A percentile compares a stretch with the other conserved stretches of the same genome.
Conservation (phyloP, 73 alveolate species). For the Paramecium bursaria region DNA sequence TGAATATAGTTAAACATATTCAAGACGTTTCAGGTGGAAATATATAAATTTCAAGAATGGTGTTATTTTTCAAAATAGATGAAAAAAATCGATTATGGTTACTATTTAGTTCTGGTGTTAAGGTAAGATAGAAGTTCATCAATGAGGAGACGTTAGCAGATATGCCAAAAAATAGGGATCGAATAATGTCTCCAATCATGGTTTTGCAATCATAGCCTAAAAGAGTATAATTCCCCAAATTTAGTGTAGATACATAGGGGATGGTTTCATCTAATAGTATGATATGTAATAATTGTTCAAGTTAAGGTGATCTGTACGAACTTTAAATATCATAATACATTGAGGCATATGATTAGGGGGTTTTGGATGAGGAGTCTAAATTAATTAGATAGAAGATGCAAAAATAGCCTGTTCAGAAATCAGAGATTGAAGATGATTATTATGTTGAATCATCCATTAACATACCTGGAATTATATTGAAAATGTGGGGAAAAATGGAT, state of each 20-base stretch:
- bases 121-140: constrained; percentile 68
- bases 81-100: constrained; percentile 82
- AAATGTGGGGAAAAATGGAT: constrained; percentile 59
- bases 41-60: constrained; percentile 84
- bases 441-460: constrained; percentile 47
- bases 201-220: constrained; percentile 22
- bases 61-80: constrained; percentile 83
- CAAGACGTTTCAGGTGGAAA: constrained; percentile 85
- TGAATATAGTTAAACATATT: constrained; percentile 80
- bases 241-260: constrained; percentile 47
- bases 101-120: constrained; percentile 80
- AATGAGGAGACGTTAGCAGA: constrained; percentile 49
- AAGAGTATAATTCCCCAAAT: background rate
- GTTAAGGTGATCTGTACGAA: constrained; percentile 53
- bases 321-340: constrained; percentile 9
- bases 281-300: constrained; percentile 47
- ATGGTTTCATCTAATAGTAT: constrained; percentile 11
- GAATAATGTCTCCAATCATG: constrained; percentile 52
- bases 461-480: constrained; percentile 41
- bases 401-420: constrained; percentile 51
- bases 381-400: constrained; percentile 48
- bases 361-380: constrained; percentile 31
- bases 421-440: constrained; percentile 58
- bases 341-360: constrained; percentile 29
- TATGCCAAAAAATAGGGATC: constrained; percentile 27